Percentiles rank a stretch among this genome's conserved stretches.
phyloP scores from a whole-genome alignment of 1,284 basidiomycete genomes.

The Heterobasidion occidentale region DNA sequence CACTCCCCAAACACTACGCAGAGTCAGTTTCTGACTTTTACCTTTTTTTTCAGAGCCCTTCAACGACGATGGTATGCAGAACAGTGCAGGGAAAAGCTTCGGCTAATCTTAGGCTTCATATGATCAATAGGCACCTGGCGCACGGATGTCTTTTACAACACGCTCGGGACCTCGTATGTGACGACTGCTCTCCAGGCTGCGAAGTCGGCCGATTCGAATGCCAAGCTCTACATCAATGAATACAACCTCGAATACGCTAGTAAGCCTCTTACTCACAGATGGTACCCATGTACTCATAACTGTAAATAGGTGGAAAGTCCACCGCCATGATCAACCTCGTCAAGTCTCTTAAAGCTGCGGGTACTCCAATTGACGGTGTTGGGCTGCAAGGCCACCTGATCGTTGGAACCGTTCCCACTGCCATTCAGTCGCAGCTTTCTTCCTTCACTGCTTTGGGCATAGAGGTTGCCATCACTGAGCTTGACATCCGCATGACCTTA shows the following conservation, averaged over 20 bases:
- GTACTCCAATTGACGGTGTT: constrained; percentile 41
- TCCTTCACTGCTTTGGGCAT: constrained; percentile 41
- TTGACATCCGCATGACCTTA: constrained; percentile 45
- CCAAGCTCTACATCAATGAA: constrained; percentile 42
- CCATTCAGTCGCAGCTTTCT: constrained; percentile 32
- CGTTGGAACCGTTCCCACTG: constrained; percentile 34
- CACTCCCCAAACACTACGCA: neutral
- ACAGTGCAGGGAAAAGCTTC: no score
- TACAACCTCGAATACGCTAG: constrained; percentile 39
- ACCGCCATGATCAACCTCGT: constrained; percentile 38
- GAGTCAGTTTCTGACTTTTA: neutral
- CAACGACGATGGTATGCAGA: constrained; percentile 38
- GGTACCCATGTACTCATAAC: neutral
- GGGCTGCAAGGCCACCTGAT: constrained; percentile 45
- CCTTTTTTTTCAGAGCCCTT: constrained; percentile 31
- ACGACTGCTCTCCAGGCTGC: constrained; percentile 36
- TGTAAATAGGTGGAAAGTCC: constrained; percentile 28
- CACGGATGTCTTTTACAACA: constrained; percentile 37
- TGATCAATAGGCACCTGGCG: constrained; percentile 32
- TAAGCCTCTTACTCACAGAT: neutral
- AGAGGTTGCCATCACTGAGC: constrained; percentile 48
- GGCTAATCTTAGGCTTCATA: neutral
- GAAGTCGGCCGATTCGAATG: constrained; percentile 34
- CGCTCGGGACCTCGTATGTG: constrained; percentile 35
- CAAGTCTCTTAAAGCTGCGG: constrained; percentile 28